A percentile compares a stretch with the other conserved stretches of the same genome.
phyloP scores from a whole-genome alignment of 2,329 filamentous ascomycete species.

The Celoporthe dispersa region DNA sequence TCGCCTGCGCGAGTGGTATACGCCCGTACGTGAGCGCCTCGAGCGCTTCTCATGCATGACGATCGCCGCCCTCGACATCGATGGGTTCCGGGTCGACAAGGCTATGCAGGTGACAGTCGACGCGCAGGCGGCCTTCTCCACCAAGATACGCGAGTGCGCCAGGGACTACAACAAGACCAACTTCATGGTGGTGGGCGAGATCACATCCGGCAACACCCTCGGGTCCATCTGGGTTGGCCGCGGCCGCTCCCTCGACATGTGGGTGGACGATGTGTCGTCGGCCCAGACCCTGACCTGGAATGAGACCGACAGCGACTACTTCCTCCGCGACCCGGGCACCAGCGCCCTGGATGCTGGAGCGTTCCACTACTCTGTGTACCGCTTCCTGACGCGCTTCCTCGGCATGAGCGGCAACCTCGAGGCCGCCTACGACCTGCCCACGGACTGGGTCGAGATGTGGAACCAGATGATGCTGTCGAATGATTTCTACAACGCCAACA shows the following conservation, averaged over 20 bases:
- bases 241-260: conserved; percentile 50
- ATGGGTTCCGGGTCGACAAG: conserved; percentile 69
- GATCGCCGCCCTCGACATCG: conserved; percentile 64
- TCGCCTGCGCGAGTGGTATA: conserved; percentile 65
- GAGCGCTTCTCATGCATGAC: conserved; percentile 65
- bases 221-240: conserved; percentile 65
- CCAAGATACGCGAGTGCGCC: conserved; percentile 60
- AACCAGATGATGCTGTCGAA: conserved; percentile 61
- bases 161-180: conserved; percentile 59
- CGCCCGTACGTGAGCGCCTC: conserved; percentile 59
- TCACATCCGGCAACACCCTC: conserved; percentile 64
- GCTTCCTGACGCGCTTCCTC: conserved; percentile 38
- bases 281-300: conserved; percentile 30
- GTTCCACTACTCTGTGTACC: conserved; percentile 45
- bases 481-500: conserved; percentile 64
- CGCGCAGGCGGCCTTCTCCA: conserved; percentile 60
- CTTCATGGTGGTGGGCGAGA: conserved; percentile 67
- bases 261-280: conserved; percentile 26
- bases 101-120: conserved; percentile 64
- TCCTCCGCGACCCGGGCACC: conserved; percentile 61
- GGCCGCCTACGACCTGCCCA: conserved; percentile 39
- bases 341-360: conserved; percentile 50
- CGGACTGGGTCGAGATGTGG: conserved; percentile 55
- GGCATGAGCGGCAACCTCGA: conserved; percentile 40
- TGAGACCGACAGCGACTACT: conserved; percentile 37